Evolutionary conservation across 2,329 filamentous ascomycete genomes (phyloP).

Genomic region (Calycina herbarum): DNA sequence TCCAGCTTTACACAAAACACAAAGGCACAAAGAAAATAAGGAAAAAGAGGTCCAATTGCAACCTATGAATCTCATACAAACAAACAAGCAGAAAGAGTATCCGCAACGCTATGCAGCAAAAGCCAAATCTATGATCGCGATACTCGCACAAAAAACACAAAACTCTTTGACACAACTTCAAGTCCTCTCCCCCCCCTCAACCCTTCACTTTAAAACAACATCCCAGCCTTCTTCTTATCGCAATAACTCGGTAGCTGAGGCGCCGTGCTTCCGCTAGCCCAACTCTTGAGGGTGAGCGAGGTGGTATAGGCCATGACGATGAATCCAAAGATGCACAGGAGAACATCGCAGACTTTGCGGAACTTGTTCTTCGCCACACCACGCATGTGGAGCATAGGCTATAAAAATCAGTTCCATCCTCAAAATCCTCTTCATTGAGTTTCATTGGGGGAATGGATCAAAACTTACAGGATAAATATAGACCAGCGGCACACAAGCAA

Average conservation of each 20-base stretch:
- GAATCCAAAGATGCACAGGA: constrained; percentile 78
- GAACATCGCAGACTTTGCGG: constrained; percentile 71
- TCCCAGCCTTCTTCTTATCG: constrained; percentile 42
- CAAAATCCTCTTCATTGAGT: constrained; percentile 10
- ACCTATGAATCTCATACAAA: too few relatives aligned
- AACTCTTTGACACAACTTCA: too few relatives aligned
- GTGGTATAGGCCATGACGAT: constrained; percentile 93
- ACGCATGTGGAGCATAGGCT: constrained; percentile 89
- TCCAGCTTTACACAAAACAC: too few relatives aligned
- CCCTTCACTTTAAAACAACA: too few relatives aligned
- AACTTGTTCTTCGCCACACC: constrained; percentile 70
- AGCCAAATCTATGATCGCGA: too few relatives aligned
- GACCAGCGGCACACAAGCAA: constrained; percentile 94
- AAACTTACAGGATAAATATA: constrained; percentile 92
- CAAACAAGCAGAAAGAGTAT: too few relatives aligned
- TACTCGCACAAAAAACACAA: too few relatives aligned
- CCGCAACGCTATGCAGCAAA: too few relatives aligned
- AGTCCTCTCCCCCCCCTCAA: too few relatives aligned
- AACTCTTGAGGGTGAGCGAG: constrained; percentile 79
- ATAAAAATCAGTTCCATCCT: neutral
- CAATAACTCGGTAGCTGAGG: constrained; percentile 62
- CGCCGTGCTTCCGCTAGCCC: constrained; percentile 62
- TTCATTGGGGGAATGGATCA: neutral
- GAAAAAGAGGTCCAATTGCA: too few relatives aligned
- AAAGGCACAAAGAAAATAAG: too few relatives aligned